Base-by-base conservation (phyloP, 768 basidiomycete species). In the Hortiboletus campestris region DNA sequence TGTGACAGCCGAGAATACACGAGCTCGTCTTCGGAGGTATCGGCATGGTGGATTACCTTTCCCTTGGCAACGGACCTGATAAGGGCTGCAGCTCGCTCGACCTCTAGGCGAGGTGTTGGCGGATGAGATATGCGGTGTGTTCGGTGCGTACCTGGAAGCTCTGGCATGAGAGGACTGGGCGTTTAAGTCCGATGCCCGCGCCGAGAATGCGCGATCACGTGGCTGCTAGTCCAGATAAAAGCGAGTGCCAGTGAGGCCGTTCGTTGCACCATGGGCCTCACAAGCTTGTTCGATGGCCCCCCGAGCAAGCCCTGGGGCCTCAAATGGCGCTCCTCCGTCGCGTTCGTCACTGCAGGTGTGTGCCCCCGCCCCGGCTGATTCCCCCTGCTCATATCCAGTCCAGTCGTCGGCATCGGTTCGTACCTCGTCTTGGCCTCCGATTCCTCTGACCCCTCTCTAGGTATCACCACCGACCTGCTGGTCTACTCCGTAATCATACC, bases 401-500 rank as follows among this genome's bases (percentile, higher is more conserved):
- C 58, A 76, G 80, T 79, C 38, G 77, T 86, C 51, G 78, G 78
- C 4, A 62, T 83, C 44, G 81, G 82, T 78, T 51, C 41, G 76
- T 70, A 13, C 25, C 25, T 25, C 6, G 34, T 8, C 10, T 31
- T 19, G 31, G n/a, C 17, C 31, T 17, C 16, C 13, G 14, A 34
- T 31, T 17, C 35, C 16, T 34, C 50, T 55, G 1, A 53, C 49
- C 22, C 25, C 38, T 25, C 42, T 20, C 38, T 28, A 76, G 74
- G 75, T 11, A 72, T 75, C 42, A 72, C 72, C 4, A 79, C 78
- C 2, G 85, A 86, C 64, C 61, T 84, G 1, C 67, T 85, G n/a
- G 79, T 83, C 11, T 86, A 85, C 61, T 81, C 83, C 5, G 74
- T 83, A 28, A 80, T 85, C 53, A 79, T 85, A 32, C 84, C 85